These are phyloP conservation scores for Trichothecium sympodiale DNA, from an alignment of 2,329 filamentous ascomycete species.

Conservation along the genomic window DNA sequence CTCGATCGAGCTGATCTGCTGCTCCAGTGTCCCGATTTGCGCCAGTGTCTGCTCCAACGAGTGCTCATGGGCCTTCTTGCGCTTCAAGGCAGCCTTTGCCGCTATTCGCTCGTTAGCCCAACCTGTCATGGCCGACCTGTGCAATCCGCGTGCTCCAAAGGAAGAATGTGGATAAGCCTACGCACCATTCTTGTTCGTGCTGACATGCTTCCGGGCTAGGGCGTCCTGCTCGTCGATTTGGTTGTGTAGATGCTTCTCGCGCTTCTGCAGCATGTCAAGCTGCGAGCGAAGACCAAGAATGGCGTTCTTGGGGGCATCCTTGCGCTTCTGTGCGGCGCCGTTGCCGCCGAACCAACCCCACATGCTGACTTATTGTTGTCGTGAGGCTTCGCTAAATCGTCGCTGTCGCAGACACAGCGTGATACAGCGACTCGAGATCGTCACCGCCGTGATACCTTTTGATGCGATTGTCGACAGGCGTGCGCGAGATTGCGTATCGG, in stretches of 20 bases:
- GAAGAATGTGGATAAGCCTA: conserved; percentile 7
- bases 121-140: not conserved
- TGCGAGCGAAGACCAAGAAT: conserved; percentile 81
- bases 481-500: no score
- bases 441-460: no score
- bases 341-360: conserved; percentile 92
- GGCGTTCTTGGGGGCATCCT: conserved; percentile 92
- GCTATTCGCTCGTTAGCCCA: conserved; percentile 39
- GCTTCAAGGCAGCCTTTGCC: conserved; percentile 78
- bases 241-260: conserved; percentile 79
- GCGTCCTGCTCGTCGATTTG: conserved; percentile 91
- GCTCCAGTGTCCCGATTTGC: conserved; percentile 86
- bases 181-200: conserved; percentile 81
- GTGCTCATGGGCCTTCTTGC: conserved; percentile 91
- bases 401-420: no score
- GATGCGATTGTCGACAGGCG: no score
- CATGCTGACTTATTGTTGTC: conserved; percentile 27
- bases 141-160: no score
- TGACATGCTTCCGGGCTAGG: conserved; percentile 78
- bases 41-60: conserved; percentile 81
- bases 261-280: conserved; percentile 95
- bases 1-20: conserved; percentile 94
- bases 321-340: conserved; percentile 69
- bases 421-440: no score
- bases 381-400: not conserved